Evolutionary conservation across 805 yeast genomes (phyloP), one percentile per base, ranked within the genome.

Genomic region (Candida broadrunensis): DNA sequence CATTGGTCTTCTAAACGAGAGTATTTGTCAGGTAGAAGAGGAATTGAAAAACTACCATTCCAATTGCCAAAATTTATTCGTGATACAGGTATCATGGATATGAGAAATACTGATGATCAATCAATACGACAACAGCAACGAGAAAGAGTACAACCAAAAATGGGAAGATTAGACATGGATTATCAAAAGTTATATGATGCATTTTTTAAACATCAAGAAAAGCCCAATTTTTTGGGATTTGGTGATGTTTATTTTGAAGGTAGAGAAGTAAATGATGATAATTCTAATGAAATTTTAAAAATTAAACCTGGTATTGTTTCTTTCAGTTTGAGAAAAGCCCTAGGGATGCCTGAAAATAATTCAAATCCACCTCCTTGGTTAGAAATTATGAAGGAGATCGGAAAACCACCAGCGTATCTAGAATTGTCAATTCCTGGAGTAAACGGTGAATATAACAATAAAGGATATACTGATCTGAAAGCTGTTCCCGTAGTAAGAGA

Each of bases 181-280:
- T 90, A 85, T 56, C 83, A 78, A 46, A 85, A 80, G 47, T 61
- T 91, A 16, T 81, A 88, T 55, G 86, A 87, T 58, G 96, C 97
- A 0, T 90, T 91, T 54, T 90, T 88, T 73, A 83, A 83, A 55
- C 67, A 76, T 52, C 96, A 91, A 53, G 70, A 81, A 0, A 83
- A 80, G 50, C 97, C 97, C 0, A 67, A 72, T 33, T 51, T 91
- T 36, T 72, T 78, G 17, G 72, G 68, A 2, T 83, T 71, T 61
- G 98, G 98, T 12, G 91, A 88, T 42, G 59, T 86, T 9, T 88
- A 79, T 60, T 85, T 74, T 51, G 97, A 90, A 55, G 91, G 90
- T 4, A 72, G 83, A 47, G 88, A 83, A 41, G 51, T 67, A 12
- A 49, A 50, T 14, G 77, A 73, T 37, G 81, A 75, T 19, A 61